Evolutionary conservation across 2,329 filamentous ascomycete species (phyloP).

Genomic region (Clarireedia sp.): DNA sequence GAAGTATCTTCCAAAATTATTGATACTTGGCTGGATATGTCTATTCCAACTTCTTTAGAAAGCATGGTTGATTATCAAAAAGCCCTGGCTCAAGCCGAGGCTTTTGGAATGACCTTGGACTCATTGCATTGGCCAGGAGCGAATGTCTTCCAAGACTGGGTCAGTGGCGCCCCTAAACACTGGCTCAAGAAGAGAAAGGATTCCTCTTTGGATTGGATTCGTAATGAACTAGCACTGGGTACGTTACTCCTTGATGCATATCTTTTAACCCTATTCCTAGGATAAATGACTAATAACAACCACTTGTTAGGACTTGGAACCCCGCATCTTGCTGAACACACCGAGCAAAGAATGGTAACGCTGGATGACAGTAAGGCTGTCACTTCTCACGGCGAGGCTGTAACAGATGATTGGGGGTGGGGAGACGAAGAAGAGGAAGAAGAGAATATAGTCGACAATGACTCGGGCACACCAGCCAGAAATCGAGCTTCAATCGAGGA

Average conservation of each 20-base stretch:
- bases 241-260: not conserved
- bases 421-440: slow-evolving; percentile 52
- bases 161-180: slow-evolving; percentile 66
- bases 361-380: slow-evolving; percentile 58
- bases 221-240: slow-evolving; percentile 53
- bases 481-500: slow-evolving; percentile 22
- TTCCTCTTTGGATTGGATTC: slow-evolving; percentile 65
- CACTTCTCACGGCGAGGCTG: slow-evolving; percentile 40
- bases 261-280: not conserved
- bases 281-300: not conserved
- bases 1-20: slow-evolving; percentile 61
- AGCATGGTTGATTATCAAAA: slow-evolving; percentile 65
- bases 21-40: slow-evolving; percentile 64
- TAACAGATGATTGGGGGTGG: slow-evolving; percentile 67
- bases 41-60: slow-evolving; percentile 66
- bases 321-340: slow-evolving; percentile 66
- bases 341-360: slow-evolving; percentile 76
- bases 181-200: slow-evolving; percentile 85
- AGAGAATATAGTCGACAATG: not conserved
- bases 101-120: slow-evolving; percentile 58
- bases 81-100: slow-evolving; percentile 54
- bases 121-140: slow-evolving; percentile 54
- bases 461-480: slow-evolving; percentile 11
- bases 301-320: slow-evolving; percentile 48
- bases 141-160: slow-evolving; percentile 67